Base-by-base conservation (phyloP, 768 basidiomycete species). In the Cystoderma amianthinum region DNA sequence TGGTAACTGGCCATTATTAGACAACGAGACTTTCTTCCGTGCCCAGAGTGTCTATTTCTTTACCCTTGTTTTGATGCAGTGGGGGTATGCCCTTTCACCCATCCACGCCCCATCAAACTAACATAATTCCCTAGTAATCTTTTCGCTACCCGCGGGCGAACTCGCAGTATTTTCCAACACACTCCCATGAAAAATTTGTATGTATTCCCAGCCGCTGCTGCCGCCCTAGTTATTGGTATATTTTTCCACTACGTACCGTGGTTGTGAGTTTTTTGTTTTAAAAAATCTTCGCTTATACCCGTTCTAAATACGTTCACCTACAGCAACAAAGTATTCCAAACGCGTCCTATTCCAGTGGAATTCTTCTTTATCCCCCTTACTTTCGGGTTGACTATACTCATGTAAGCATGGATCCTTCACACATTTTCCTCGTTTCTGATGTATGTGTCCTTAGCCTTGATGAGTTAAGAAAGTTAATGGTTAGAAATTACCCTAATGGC, bases 91-190 rank as follows among this genome's bases (percentile, higher is more conserved):
- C n/a, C n/a, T 30, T 30, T 30, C 28, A 30, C 9, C 9, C 28
- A 30, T 30, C 19, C 5, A 20, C 20, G 3, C 2, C 16, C 28
- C 7, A 15, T n/a, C n/a, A 3, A 3, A n/a, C n/a, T n/a, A n/a
- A n/a, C n/a, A n/a, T n/a, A n/a, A 16, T 39, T 12, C 38, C 17
- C 1, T 30, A 60, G 74, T 25, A 79, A 76, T 48, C 61, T 82
- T 5, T 63, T 81, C 15, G 62, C 77, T 0, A 73, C 75, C 0
- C 71, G 80, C 16, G 73, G 74, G 6, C 69, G 80, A 17, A 65
- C 65, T 12, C 64, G 76, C 15, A 71, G 72, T 17, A 65, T 80
- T 25, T 64, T 82, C 59, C 71, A 76, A 46, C 72, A 75, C 28
- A 72, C 72, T 28, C 78, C 79, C 1, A 42, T 48, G 1, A 49